Evolutionary conservation across 2,329 filamentous ascomycete genomes (phyloP), one percentile per base, ranked within the genome.

Genomic region (Ilyonectria mors-panacis): DNA sequence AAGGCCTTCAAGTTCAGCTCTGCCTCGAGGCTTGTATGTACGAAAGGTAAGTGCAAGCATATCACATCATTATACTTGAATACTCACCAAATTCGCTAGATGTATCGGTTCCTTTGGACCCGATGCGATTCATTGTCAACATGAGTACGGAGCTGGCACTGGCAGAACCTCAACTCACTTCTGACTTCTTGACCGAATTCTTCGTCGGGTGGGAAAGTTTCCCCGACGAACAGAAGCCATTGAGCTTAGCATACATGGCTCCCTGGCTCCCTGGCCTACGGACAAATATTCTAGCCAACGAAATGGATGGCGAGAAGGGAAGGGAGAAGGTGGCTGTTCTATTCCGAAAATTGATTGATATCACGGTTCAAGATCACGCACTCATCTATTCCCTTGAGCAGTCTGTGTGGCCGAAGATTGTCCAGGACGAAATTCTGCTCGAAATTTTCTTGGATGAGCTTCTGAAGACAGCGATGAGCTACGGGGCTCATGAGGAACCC

Each of bases 191-290:
- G 44, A 92, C 90, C n/a, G 91, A 92, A 73, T 93, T 93, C 75
- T 92, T 93, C 65, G 89, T 92, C 26, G 89, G 90, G 19, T 93
- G 91, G 91, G 89, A 91, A 70, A 91, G 89, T 73, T 90, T 92
- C 72, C 86, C 88, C 1, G 87, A 91, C 37, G 88, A 91, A 63
- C 91, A 93, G 75, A 89, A 91, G 70, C 88, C 90, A 1, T 76
- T 92, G 26, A 91, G 89, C 70, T 82, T 93, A 33, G 87, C 89
- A 6, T 93, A 93, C 75, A 91, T 93, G 88, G 88, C 90, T 6
- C 91, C 91, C 2, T 93, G 91, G 91, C 81, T 93, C 42, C 84
- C 87, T 6, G 87, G 89, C 13, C 79, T 93, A 37, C 86, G 90
- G 54, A 88, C 86, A 2, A 85, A 86, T 61, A 83, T 92, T 4